These are phyloP conservation scores for Babesia ovis DNA, from an alignment of 169 alveolate genomes.

Conservation along the genomic window DNA sequence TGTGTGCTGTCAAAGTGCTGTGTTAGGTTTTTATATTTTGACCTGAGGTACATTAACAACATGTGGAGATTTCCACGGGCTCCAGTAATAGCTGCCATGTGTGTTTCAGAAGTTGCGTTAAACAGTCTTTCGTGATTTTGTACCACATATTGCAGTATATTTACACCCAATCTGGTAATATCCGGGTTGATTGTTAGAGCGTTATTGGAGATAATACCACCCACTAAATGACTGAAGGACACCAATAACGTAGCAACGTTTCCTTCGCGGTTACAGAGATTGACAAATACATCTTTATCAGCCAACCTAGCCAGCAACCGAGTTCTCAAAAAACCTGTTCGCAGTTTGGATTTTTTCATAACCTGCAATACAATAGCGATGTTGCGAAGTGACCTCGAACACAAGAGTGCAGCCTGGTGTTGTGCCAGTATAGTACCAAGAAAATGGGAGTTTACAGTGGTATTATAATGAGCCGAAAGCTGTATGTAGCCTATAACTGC, in stretches of 20 bases:
- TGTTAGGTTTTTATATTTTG: background rate
- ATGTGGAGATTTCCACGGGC: slow-evolving; percentile 1
- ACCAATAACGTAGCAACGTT: slow-evolving; percentile 5
- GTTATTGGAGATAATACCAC: background rate
- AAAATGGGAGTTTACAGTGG: slow-evolving; percentile 37
- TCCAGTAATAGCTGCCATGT: background rate
- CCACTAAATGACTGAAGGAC: slow-evolving; percentile 42
- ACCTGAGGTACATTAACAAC: slow-evolving; percentile 10
- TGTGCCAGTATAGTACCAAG: slow-evolving; percentile 15
- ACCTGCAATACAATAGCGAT: slow-evolving; percentile 44
- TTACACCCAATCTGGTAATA: background rate
- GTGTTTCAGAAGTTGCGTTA: background rate
- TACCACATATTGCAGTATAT: slow-evolving; percentile 14
- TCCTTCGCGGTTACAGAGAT: slow-evolving; percentile 18
- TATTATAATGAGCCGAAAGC: slow-evolving; percentile 29
- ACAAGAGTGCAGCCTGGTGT: slow-evolving; percentile 3
- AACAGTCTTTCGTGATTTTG: slow-evolving; percentile 7
- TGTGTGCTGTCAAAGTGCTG: background rate
- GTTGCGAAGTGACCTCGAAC: slow-evolving; percentile 39
- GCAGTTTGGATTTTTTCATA: slow-evolving; percentile 26
- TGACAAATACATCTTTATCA: slow-evolving; percentile 14
- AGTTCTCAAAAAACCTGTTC: background rate
- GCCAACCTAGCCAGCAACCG: slow-evolving; percentile 23
- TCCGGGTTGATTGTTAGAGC: background rate
- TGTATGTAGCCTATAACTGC: slow-evolving; percentile 26